Conservation (phyloP, 1,139 yeast genomes). For the Debaryomyces udenii region DNA sequence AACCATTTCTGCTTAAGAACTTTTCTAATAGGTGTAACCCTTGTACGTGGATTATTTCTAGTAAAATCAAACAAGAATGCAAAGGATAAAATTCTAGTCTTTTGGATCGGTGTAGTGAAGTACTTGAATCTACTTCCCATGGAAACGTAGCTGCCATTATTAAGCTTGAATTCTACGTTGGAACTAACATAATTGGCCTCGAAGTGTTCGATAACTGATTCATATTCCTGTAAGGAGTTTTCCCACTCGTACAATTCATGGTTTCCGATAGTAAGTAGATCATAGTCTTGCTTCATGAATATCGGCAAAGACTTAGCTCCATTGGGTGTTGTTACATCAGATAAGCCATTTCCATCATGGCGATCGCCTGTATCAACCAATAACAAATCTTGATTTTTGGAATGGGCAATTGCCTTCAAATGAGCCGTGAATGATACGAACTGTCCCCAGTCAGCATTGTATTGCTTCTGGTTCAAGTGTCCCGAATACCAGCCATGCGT, state of each 20-base stretch:
- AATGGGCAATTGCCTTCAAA: constrained; percentile 48
- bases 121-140: constrained; percentile 71
- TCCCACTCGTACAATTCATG: constrained; percentile 85
- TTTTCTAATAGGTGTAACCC: constrained; percentile 64
- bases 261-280: constrained; percentile 84
- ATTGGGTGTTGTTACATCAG: constrained; percentile 75
- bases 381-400: constrained; percentile 60
- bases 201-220: constrained; percentile 57
- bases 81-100: constrained; percentile 61
- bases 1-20: constrained; percentile 70
- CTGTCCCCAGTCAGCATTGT: constrained; percentile 93
- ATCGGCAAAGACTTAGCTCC: constrained; percentile 66
- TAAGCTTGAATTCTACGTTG: constrained; percentile 69
- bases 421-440: constrained; percentile 68
- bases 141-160: constrained; percentile 55
- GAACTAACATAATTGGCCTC: constrained; percentile 73
- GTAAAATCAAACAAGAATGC: constrained; percentile 82
- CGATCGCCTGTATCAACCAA: constrained; percentile 90
- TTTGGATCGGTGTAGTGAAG: constrained; percentile 62
- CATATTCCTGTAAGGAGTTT: constrained; percentile 67
- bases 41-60: constrained; percentile 60
- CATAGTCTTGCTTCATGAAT: constrained; percentile 71
- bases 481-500: constrained; percentile 97
- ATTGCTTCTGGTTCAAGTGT: constrained; percentile 73
- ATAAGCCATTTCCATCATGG: constrained; percentile 90